Conservation (phyloP, 805 yeast species). For the Myxozyma geophila region DNA sequence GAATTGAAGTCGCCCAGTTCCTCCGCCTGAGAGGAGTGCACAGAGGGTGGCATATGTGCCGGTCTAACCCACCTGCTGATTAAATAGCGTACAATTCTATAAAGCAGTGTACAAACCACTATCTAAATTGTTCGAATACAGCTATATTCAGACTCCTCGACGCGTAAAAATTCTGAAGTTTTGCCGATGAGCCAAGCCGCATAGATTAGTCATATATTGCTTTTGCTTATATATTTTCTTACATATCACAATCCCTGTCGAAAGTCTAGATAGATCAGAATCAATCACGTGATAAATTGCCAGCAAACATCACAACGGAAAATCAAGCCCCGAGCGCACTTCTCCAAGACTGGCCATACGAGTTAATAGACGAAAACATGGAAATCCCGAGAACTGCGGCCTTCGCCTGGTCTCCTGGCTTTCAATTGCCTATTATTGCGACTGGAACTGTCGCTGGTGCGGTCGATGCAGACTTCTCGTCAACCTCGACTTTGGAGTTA, state of each 20-base stretch:
- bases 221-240: too few species aligned
- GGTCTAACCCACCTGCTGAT: not conserved
- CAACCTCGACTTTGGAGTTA: slow-evolving; percentile 75
- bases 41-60: slow-evolving; percentile 20
- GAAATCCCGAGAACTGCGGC: slow-evolving; percentile 86
- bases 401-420: slow-evolving; percentile 92
- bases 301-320: not conserved
- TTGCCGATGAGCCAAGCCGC: slow-evolving; percentile 2
- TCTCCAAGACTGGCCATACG: not conserved
- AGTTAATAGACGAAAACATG: slow-evolving; percentile 50
- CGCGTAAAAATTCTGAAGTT: not conserved
- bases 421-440: slow-evolving; percentile 70
- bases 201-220: not conserved
- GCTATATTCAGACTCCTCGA: not conserved
- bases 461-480: slow-evolving; percentile 82
- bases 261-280: not conserved
- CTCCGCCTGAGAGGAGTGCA: slow-evolving; percentile 7
- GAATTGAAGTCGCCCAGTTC: not conserved
- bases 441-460: slow-evolving; percentile 97
- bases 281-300: not conserved
- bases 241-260: too few species aligned
- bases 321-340: not conserved
- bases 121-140: too few species aligned
- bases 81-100: too few species aligned
- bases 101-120: too few species aligned